Evolutionary conservation across 1,284 basidiomycete genomes (phyloP).

Genomic region (Anthracocystis setariae): DNA sequence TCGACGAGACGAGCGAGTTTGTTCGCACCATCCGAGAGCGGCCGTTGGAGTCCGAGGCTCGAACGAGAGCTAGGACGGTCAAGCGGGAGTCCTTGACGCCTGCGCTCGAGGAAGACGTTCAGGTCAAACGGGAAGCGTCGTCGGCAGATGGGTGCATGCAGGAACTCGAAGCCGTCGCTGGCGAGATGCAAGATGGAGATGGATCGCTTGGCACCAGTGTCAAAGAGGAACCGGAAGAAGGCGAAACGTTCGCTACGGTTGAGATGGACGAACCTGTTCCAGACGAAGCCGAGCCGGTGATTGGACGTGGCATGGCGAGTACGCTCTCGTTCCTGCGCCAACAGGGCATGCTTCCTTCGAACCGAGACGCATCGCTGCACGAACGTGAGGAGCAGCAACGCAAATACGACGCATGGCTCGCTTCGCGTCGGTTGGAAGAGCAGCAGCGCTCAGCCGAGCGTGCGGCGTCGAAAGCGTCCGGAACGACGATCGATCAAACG

Average conservation of each 20-base stretch:
- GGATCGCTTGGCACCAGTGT: conserved; percentile 66
- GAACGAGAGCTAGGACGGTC: conserved; percentile 8
- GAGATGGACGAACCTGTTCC: conserved; percentile 4
- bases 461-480: conserved; percentile 67
- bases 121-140: conserved; percentile 68
- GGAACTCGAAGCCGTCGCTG: conserved; percentile 8
- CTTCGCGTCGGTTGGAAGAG: conserved; percentile 80
- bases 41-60: conserved; percentile 70
- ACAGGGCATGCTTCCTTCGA: conserved; percentile 84
- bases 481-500: conserved; percentile 80
- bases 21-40: conserved; percentile 82
- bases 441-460: conserved; percentile 83
- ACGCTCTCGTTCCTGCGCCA: conserved; percentile 88
- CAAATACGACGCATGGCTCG: conserved; percentile 89
- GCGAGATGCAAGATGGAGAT: conserved; percentile 70
- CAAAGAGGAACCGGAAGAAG: conserved; percentile 71
- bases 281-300: conserved; percentile 38
- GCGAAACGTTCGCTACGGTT: conserved; percentile 12
- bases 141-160: conserved; percentile 37
- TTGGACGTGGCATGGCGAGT: conserved; percentile 77
- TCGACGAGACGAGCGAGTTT: conserved; percentile 97
- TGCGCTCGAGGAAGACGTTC: conserved; percentile 68
- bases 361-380: conserved; percentile 75
- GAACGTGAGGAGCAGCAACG: conserved; percentile 84
- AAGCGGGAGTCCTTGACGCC: conserved; percentile 21